These are phyloP conservation scores for Venturiaceae sp. DNA, from an alignment of 2,329 filamentous ascomycete genomes.

Conservation along the genomic window DNA sequence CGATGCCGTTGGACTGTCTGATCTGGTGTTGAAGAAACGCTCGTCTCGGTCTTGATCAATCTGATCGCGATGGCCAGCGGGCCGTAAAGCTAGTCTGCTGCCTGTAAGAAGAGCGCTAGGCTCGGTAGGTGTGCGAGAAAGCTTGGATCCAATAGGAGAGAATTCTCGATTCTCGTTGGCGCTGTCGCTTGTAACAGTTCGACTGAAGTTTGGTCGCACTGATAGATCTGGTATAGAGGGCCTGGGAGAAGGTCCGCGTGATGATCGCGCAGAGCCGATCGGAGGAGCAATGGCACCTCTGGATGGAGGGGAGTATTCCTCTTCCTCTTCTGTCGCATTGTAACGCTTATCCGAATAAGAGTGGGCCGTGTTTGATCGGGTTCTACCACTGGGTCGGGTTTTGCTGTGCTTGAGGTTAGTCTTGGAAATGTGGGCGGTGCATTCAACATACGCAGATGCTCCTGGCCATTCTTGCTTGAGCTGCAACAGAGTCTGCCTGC, in stretches of 20 bases:
- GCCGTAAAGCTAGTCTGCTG: slow-evolving; percentile 37
- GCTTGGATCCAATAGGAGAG: slow-evolving; percentile 35
- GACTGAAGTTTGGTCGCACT: slow-evolving; percentile 10
- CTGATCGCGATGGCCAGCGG: slow-evolving; percentile 14
- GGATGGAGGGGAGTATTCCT: background rate
- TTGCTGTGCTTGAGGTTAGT: background rate
- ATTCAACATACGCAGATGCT: slow-evolving; percentile 32
- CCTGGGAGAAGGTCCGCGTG: slow-evolving; percentile 28
- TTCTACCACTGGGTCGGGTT: background rate
- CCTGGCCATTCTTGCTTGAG: slow-evolving; percentile 61
- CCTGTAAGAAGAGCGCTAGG: slow-evolving; percentile 35
- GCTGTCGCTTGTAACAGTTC: background rate
- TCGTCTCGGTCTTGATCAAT: background rate
- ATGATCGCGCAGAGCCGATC: slow-evolving; percentile 26
- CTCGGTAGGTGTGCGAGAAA: slow-evolving; percentile 46
- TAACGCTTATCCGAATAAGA: slow-evolving; percentile 53
- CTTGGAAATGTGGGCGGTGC: slow-evolving; percentile 8
- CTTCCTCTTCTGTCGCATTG: slow-evolving; percentile 41
- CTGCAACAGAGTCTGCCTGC: slow-evolving; percentile 68
- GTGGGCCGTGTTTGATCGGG: slow-evolving; percentile 49
- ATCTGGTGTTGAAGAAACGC: slow-evolving; percentile 28
- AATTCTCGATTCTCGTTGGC: slow-evolving; percentile 39
- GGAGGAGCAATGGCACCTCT: slow-evolving; percentile 8
- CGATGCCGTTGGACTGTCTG: slow-evolving; percentile 44
- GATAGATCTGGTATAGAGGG: slow-evolving; percentile 32